Percentiles rank a stretch among this genome's conserved stretches.
Evolutionary conservation across 2,329 filamentous ascomycete species (phyloP).

Genomic region (Fusarium dlaminii): DNA sequence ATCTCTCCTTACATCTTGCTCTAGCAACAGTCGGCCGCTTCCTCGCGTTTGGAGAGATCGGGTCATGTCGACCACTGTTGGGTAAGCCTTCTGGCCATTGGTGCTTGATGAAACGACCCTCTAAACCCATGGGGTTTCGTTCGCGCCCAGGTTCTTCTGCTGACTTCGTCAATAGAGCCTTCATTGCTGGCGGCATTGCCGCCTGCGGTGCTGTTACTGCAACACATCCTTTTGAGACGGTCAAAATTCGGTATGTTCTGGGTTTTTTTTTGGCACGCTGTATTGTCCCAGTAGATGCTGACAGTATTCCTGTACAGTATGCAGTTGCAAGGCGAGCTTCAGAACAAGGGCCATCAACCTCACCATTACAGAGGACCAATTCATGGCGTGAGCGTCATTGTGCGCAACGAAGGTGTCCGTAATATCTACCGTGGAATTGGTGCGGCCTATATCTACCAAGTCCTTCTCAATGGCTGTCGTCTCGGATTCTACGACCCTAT

Average conservation of each 20-base stretch:
- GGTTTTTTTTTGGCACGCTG: background rate
- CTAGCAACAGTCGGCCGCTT: conserved; percentile 4
- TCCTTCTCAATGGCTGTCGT: conserved; percentile 94
- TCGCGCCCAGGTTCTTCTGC: background rate
- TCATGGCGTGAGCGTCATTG: conserved; percentile 89
- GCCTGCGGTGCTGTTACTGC: conserved; percentile 97
- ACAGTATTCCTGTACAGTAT: conserved; percentile 63
- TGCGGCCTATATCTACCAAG: conserved; percentile 95
- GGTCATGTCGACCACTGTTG: conserved; percentile 44
- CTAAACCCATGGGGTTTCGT: background rate
- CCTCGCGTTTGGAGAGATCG: conserved; percentile 38
- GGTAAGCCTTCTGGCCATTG: conserved; percentile 44
- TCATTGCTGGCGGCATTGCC: conserved; percentile 95
- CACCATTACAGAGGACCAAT: conserved; percentile 91
- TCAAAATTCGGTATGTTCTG: conserved; percentile 86
- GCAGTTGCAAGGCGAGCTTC: conserved; percentile 95
- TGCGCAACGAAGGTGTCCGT: conserved; percentile 86
- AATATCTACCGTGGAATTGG: conserved; percentile 91
- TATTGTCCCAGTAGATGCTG: background rate
- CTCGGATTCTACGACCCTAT: conserved; percentile 98
- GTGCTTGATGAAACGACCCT: background rate
- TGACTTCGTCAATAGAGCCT: conserved; percentile 66
- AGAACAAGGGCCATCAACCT: conserved; percentile 83
- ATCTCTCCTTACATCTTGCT: background rate
- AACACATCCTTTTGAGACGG: conserved; percentile 97